phyloP scores from a whole-genome alignment of 2,329 filamentous ascomycete species.

The Neoscytalidium dimidiatum region DNA sequence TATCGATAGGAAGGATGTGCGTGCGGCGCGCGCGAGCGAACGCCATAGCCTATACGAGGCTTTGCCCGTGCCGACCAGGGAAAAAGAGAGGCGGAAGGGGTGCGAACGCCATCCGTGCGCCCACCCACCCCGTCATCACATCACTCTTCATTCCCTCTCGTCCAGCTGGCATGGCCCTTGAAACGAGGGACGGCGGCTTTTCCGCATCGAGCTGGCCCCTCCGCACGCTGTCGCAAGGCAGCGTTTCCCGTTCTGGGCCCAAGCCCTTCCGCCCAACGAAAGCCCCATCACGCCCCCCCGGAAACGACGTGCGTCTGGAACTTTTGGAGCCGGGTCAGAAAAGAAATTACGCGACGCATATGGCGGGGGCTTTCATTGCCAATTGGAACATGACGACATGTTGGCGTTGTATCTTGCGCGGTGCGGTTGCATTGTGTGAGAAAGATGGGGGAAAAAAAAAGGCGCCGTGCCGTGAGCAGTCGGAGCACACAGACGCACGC shows the following conservation, averaged over 20 bases:
- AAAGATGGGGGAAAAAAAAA: neutral
- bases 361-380: no score
- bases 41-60: neutral
- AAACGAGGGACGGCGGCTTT: slow-evolving; percentile 5
- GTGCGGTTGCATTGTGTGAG: neutral
- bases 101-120: slow-evolving; percentile 5
- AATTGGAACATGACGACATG: no score
- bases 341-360: neutral
- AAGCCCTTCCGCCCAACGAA: neutral
- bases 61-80: neutral
- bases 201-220: slow-evolving; percentile 10
- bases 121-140: neutral
- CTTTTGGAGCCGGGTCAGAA: neutral
- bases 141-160: neutral
- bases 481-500: neutral
- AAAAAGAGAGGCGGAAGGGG: neutral
- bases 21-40: no score
- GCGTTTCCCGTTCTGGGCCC: neutral
- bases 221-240: slow-evolving; percentile 2
- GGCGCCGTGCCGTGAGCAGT: neutral
- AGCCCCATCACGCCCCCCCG: neutral
- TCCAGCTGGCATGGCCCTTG: neutral
- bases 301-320: neutral
- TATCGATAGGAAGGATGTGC: slow-evolving; percentile 5
- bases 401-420: no score